Evolutionary conservation across 306 rosid genomes (phyloP).

Genomic region (Trifolium repens): DNA sequence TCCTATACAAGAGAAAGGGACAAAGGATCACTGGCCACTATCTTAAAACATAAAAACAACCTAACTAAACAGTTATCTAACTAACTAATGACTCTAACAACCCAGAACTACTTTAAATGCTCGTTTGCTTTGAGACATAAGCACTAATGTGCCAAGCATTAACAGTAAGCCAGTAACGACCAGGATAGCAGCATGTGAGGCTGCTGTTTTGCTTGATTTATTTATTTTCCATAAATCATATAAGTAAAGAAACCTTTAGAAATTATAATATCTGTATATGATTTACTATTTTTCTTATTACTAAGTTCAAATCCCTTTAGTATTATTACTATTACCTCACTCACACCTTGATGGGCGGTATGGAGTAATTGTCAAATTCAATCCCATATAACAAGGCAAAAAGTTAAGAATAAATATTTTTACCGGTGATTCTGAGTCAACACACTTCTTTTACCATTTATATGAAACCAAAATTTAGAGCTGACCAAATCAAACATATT

Average conservation of each 20-base stretch:
- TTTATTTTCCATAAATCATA: slow-evolving; percentile 2
- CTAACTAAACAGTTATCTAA: neutral
- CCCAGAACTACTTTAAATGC: neutral
- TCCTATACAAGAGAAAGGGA: neutral
- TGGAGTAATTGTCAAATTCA: neutral
- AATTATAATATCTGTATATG: slow-evolving; percentile 13
- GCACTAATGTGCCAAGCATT: neutral
- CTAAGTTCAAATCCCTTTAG: neutral
- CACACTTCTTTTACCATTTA: slow-evolving; percentile 22
- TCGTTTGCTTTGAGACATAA: slow-evolving; percentile 12
- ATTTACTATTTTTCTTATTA: neutral
- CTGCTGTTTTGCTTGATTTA: slow-evolving; percentile 14
- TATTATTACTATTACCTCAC: neutral
- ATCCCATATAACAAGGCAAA: neutral
- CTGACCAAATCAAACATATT: slow-evolving; percentile 23
- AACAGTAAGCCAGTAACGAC: neutral
- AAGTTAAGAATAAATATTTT: neutral
- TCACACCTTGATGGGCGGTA: neutral
- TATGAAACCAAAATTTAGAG: slow-evolving; percentile 28
- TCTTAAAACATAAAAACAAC: neutral
- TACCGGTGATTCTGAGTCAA: slow-evolving; percentile 10
- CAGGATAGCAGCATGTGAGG: neutral
- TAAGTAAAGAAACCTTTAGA: slow-evolving; percentile 1
- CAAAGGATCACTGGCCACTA: neutral
- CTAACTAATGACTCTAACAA: neutral